Evolutionary conservation across 192 early-diverging fungal species (phyloP), one percentile per base, ranked within the genome.

Genomic region (Lunasporangiospora selenospora): DNA sequence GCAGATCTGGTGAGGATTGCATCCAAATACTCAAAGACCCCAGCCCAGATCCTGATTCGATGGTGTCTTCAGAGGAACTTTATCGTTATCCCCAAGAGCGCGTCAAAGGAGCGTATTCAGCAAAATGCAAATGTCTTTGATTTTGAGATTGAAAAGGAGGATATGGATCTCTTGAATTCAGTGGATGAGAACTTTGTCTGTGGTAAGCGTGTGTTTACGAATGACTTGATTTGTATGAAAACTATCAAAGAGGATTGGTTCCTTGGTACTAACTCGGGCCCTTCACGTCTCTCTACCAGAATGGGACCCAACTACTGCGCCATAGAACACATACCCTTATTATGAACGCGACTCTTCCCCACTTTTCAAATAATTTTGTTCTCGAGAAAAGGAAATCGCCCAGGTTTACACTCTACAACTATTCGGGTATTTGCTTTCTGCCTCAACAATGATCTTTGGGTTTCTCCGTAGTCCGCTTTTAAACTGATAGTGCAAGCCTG

Each of bases 161-260:
- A 62, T 39, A 62, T 16, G 24, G 23, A 62, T 13, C 8, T 34
- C 8, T 48, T 37, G n/a, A 88, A 82, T 99, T 73, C 75, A 87
- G 62, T 81, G 78, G 38, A 70, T 27, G 45, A 26, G 29, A 46
- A 27, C 23, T 29, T 16, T 26, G 21, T 47, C n/a, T n/a, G n/a
- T n/a, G n/a, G n/a, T n/a, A n/a, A n/a, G n/a, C n/a, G n/a, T n/a
- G n/a, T n/a, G n/a, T n/a, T n/a, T n/a, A n/a, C n/a, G n/a, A n/a
- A n/a, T n/a, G n/a, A n/a, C n/a, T 16, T 13, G 4, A 47, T 21
- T 13, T 29, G 45, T 7, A 1, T 13, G 45, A 26, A 12, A 15
- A 21, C 16, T 13, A 26, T 21, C 15, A 26, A 47, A 26, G 29
- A 47, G 13, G 29, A 27, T 27, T 27, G 45, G 23, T n/a, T 47